Evolutionary conservation across 192 early-diverging fungal genomes (phyloP).

Genomic region (Coemansia asiatica): DNA sequence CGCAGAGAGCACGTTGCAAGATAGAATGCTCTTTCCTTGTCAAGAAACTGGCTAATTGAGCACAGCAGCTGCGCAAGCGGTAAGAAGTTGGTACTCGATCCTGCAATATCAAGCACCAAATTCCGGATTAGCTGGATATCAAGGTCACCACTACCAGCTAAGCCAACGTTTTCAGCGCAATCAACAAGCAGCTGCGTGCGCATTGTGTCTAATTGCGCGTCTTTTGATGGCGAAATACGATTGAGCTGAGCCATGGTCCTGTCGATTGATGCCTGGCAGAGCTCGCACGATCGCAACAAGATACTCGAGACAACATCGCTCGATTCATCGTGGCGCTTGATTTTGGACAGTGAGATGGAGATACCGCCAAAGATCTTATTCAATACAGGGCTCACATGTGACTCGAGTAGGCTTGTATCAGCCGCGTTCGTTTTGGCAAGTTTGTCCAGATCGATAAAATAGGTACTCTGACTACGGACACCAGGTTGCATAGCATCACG

Average conservation of each 20-base stretch:
- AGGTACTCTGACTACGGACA: background rate
- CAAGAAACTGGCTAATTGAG: background rate
- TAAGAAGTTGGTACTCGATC: background rate
- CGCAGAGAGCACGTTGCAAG: background rate
- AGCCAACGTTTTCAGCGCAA: background rate
- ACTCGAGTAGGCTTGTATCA: background rate
- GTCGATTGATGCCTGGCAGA: constrained; percentile 2
- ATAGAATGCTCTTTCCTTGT: background rate
- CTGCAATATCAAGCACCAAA: background rate
- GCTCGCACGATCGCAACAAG: background rate
- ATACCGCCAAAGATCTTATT: constrained; percentile 23
- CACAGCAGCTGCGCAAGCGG: background rate
- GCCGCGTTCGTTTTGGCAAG: background rate
- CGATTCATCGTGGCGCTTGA: background rate
- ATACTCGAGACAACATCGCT: background rate
- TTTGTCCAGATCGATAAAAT: constrained; percentile 26
- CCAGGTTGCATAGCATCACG: constrained; percentile 12
- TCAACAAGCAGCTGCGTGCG: background rate
- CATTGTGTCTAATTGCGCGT: background rate
- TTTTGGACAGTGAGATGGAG: background rate
- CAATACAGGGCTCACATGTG: constrained; percentile 12
- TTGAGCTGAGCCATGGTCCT: background rate
- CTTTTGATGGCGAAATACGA: background rate
- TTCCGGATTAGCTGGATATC: background rate
- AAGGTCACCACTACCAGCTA: background rate